Evolutionary conservation across 495 filamentous ascomycete genomes (phyloP).

Genomic region (Extremus antarcticus): DNA sequence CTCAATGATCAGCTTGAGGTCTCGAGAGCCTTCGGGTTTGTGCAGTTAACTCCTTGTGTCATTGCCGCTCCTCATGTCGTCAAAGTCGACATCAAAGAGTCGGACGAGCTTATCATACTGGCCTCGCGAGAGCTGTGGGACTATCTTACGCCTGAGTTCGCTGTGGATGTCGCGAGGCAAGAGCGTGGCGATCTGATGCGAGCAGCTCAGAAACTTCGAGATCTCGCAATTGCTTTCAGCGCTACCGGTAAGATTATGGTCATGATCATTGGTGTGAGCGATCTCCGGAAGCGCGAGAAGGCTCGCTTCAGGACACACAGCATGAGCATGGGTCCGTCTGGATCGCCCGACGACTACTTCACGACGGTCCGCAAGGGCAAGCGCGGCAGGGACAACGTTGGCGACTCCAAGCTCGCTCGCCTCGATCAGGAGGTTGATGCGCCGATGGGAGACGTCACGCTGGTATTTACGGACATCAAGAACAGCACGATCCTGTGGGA

Average conservation of each 20-base stretch:
- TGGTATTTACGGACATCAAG: constrained; percentile 99
- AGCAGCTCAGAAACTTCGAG: constrained; percentile 88
- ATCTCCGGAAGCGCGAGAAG: constrained; percentile 72
- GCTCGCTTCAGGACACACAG: constrained; percentile 61
- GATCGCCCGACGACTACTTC: constrained; percentile 56
- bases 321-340: constrained; percentile 68
- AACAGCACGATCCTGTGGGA: constrained; percentile 97
- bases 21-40: constrained; percentile 89
- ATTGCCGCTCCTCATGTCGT: constrained; percentile 81
- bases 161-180: constrained; percentile 79
- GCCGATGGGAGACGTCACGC: constrained; percentile 75
- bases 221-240: constrained; percentile 91
- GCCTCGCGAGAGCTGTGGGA: constrained; percentile 93
- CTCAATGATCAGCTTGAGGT: constrained; percentile 85
- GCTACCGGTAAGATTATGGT: constrained; percentile 94
- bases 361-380: constrained; percentile 47
- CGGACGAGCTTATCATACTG: constrained; percentile 87
- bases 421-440: constrained; percentile 84
- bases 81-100: constrained; percentile 68
- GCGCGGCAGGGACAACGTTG: constrained; percentile 55
- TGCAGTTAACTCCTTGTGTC: constrained; percentile 81
- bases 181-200: constrained; percentile 86
- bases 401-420: constrained; percentile 70
- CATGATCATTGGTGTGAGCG: constrained; percentile 87
- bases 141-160: constrained; percentile 72